Base-by-base conservation (phyloP, 768 basidiomycete species). In the Gautieria morchelliformis region DNA sequence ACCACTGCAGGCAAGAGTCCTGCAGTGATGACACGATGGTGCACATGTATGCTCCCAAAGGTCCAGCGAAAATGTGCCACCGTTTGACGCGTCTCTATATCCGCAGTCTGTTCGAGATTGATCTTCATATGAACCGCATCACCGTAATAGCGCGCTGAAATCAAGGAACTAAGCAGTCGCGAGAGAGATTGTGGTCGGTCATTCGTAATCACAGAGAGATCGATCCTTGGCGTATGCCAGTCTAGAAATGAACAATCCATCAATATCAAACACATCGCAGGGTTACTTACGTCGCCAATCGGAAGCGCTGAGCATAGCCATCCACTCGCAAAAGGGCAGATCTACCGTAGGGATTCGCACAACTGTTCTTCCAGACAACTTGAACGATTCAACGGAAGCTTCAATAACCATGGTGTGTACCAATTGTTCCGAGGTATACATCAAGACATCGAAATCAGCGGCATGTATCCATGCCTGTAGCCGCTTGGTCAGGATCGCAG, bases 1-100 rank as follows among this genome's bases (percentile, higher is more conserved):
- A 92, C 85, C 14, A 94, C 82, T 6, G 91, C 87, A 3, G 87
- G 77, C 54, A 93, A 78, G 19, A 93, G 74, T 4, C 90, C 91
- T 2, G 83, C 90, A 58, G 83, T 84, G n/a, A 87, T 70, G 56
- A 91, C 76, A 24, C 92, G 80, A 63, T 84, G 87, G 54, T 89
- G 82, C 7, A 88, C 63, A 58, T 78, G 78, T 7, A 83, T 61
- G 39, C 69, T 62, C 5, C 89, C 89, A 60, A 82, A 75, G 0
- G 65, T 65, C 91, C 90, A 93, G 5, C 68, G 51, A 32, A 82
- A 74, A 20, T 73, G 67, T 54, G 78, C 69, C 3, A 77, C 76
- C 8, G 85, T 65, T 12, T 66, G 65, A 56, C 82, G 69, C 0
- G 92, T 91, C 54, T 79, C 75, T 0, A 63, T 47, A 61, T 89